Conservation (phyloP, 805 yeast genomes). For the Lipomyces spencermartinsiae region DNA sequence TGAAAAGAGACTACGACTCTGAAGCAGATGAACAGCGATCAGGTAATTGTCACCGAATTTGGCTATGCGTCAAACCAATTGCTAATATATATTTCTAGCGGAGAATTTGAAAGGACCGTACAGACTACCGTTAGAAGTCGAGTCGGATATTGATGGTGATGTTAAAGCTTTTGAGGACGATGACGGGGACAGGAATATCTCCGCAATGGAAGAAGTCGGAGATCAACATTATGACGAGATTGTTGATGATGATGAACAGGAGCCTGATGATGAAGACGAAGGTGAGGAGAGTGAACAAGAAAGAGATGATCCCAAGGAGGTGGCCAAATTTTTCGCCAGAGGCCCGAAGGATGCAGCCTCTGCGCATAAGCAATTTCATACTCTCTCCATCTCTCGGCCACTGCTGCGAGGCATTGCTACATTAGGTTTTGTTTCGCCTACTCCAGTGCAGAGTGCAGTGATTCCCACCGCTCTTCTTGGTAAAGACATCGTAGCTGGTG, state of each 20-base stretch:
- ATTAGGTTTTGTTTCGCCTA: slow-evolving; percentile 84
- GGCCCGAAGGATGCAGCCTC: slow-evolving; percentile 58
- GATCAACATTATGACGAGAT: neutral
- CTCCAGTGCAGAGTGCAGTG: slow-evolving; percentile 92
- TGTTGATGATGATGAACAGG: slow-evolving; percentile 44
- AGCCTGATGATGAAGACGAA: slow-evolving; percentile 45
- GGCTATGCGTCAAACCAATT: neutral
- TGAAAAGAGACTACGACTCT: neutral
- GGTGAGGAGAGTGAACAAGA: slow-evolving; percentile 50
- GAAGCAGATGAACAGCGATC: neutral
- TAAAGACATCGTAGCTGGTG: slow-evolving; percentile 98
- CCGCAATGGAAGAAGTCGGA: slow-evolving; percentile 41
- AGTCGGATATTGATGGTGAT: slow-evolving; percentile 38
- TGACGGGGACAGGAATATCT: slow-evolving; percentile 47
- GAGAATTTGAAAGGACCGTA: slow-evolving; percentile 42
- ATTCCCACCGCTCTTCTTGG: slow-evolving; percentile 94
- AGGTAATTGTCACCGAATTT: neutral
- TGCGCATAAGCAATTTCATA: slow-evolving; percentile 70
- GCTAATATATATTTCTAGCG: slow-evolving; percentile 21
- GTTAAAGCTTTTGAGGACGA: slow-evolving; percentile 50
- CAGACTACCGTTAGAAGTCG: slow-evolving; percentile 39
- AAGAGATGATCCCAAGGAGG: slow-evolving; percentile 79
- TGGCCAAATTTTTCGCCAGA: slow-evolving; percentile 76
- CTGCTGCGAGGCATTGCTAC: slow-evolving; percentile 80
- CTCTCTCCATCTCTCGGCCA: slow-evolving; percentile 86